These are phyloP conservation scores for Gossypium stocksii DNA, from an alignment of 345 rosid genomes.

Conservation along the genomic window DNA sequence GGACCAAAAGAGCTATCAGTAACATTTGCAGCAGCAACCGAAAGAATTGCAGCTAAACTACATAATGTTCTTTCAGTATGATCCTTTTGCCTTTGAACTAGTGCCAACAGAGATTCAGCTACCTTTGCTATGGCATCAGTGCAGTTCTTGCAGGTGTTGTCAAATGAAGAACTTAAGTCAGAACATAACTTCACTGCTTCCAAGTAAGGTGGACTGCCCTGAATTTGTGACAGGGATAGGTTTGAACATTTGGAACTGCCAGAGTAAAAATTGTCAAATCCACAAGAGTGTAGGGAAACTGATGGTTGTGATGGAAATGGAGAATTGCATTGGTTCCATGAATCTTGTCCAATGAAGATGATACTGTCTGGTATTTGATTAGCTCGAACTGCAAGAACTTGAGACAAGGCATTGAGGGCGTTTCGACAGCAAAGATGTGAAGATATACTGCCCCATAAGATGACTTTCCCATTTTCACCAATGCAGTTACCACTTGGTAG, in stretches of 20 bases:
- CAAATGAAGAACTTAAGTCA: constrained; percentile 27
- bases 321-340: constrained; percentile 32
- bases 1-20: constrained; percentile 17
- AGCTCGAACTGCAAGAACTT: constrained; percentile 33
- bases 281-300: constrained; percentile 27
- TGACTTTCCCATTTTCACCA: constrained; percentile 18
- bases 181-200: constrained; percentile 26
- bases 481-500: constrained; percentile 47
- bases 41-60: constrained; percentile 30
- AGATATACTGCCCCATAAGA: constrained; percentile 27
- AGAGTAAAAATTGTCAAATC: constrained; percentile 28
- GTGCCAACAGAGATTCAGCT: constrained; percentile 3
- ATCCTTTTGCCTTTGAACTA: not conserved
- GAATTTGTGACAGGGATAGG: constrained; percentile 22
- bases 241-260: constrained; percentile 32
- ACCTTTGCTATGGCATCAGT: constrained; percentile 13
- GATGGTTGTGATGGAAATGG: constrained; percentile 19
- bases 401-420: constrained; percentile 38
- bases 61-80: constrained; percentile 26
- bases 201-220: not conserved
- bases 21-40: constrained; percentile 32
- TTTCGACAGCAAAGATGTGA: constrained; percentile 46
- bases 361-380: not conserved
- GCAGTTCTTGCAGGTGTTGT: constrained; percentile 27
- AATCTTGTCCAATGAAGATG: constrained; percentile 29